Percentiles rank a stretch among this genome's conserved stretches.
These are phyloP conservation scores for Trametes hirsuta DNA, from an alignment of 1,284 basidiomycete species.

Conservation along the genomic window DNA sequence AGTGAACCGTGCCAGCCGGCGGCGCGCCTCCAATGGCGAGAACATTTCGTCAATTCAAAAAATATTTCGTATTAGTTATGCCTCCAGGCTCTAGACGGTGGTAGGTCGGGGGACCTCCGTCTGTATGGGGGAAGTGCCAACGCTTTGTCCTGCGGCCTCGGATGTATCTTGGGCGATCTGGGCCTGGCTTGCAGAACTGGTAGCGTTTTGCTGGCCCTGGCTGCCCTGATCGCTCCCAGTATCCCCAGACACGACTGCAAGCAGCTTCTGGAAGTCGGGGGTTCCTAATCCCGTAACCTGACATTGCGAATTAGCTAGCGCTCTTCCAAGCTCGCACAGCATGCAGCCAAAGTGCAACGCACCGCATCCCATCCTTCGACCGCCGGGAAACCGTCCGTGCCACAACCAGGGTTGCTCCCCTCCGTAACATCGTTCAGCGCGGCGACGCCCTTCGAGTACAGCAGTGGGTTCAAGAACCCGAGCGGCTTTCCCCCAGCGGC, in stretches of 20 bases:
- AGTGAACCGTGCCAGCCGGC: no score
- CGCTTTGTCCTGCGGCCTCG: no score
- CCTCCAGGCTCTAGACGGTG: no score
- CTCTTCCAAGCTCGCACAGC: not conserved
- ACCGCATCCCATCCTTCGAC: conserved; percentile 40
- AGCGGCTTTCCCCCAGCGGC: conserved; percentile 49
- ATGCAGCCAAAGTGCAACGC: not conserved
- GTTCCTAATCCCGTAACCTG: not conserved
- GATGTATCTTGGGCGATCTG: not conserved
- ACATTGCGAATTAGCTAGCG: not conserved
- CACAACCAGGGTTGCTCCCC: conserved; percentile 28
- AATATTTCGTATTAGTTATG: no score
- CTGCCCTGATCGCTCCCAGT: not conserved
- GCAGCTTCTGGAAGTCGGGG: not conserved
- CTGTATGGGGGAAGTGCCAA: no score
- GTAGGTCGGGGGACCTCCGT: no score
- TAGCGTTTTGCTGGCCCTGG: not conserved
- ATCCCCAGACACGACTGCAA: not conserved
- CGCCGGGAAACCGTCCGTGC: conserved; percentile 37
- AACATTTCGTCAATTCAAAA: no score
- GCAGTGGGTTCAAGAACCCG: conserved; percentile 59
- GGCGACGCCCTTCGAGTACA: conserved; percentile 42
- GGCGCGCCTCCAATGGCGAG: no score
- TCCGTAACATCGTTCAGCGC: conserved; percentile 21
- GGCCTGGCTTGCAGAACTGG: not conserved